Evolutionary conservation across 2,329 filamentous ascomycete species (phyloP).

Genomic region (Ophiostoma australiae): DNA sequence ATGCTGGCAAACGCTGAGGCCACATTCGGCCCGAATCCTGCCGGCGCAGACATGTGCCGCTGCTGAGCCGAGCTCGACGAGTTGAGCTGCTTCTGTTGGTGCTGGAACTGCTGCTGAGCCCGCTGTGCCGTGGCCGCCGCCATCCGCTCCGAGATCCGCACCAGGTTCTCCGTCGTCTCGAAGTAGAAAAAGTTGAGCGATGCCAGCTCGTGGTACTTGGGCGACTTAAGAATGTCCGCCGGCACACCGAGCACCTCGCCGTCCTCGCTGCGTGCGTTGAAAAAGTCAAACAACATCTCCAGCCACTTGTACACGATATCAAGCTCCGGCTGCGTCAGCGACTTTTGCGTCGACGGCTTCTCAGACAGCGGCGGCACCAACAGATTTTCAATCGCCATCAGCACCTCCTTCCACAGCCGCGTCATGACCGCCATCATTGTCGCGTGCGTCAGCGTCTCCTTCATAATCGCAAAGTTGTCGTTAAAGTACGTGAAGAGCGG

Average conservation of each 20-base stretch:
- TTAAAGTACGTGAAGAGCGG: constrained; percentile 93
- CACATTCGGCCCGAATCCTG: constrained; percentile 46
- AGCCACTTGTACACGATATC: constrained; percentile 96
- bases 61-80: constrained; percentile 44
- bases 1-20: constrained; percentile 61
- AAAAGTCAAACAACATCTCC: constrained; percentile 84
- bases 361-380: constrained; percentile 92
- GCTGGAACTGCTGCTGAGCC: constrained; percentile 61
- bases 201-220: constrained; percentile 96
- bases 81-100: constrained; percentile 57
- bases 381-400: constrained; percentile 83
- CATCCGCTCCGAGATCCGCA: constrained; percentile 95
- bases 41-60: constrained; percentile 37
- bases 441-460: constrained; percentile 84
- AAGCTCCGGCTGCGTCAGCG: constrained; percentile 78
- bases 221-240: constrained; percentile 85
- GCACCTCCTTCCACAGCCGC: constrained; percentile 92
- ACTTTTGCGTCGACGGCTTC: constrained; percentile 81
- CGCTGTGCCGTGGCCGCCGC: constrained; percentile 77
- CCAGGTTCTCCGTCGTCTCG: constrained; percentile 81
- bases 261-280: constrained; percentile 83
- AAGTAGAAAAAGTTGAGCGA: constrained; percentile 99
- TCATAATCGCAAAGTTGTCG: constrained; percentile 99
- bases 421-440: constrained; percentile 99
- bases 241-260: constrained; percentile 82